A percentile compares a stretch with the other conserved stretches of the same genome.
These are phyloP conservation scores for Penicillium maclennaniae DNA, from an alignment of 495 filamentous ascomycete genomes.

Conservation along the genomic window DNA sequence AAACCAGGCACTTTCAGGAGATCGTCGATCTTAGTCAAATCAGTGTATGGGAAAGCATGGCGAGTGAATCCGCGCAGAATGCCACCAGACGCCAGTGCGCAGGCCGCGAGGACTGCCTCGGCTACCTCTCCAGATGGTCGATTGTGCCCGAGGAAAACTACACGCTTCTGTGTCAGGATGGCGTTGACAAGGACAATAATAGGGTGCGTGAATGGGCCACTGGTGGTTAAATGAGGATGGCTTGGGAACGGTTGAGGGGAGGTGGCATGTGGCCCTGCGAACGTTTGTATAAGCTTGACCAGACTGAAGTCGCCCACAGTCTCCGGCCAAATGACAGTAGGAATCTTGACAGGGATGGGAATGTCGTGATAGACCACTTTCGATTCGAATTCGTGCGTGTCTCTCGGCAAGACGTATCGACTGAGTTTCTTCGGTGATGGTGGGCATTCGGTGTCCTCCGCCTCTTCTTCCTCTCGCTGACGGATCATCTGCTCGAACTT, in stretches of 20 bases:
- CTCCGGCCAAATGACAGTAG: slow-evolving; percentile 86
- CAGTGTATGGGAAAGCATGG: slow-evolving; percentile 98
- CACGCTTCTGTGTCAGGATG: slow-evolving; percentile 90
- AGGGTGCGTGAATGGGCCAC: slow-evolving; percentile 62
- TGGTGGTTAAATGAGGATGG: slow-evolving; percentile 91
- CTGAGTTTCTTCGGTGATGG: slow-evolving; percentile 48
- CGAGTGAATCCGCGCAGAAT: slow-evolving; percentile 91
- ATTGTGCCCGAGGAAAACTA: slow-evolving; percentile 94
- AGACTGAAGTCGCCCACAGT: slow-evolving; percentile 97
- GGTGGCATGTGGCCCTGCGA: slow-evolving; percentile 73
- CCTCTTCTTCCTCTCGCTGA: slow-evolving; percentile 52
- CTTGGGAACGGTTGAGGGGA: slow-evolving; percentile 81
- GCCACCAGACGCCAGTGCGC: slow-evolving; percentile 90
- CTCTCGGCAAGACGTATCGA: slow-evolving; percentile 69
- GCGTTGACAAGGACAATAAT: slow-evolving; percentile 54
- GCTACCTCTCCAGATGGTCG: slow-evolving; percentile 91
- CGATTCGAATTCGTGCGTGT: slow-evolving; percentile 97
- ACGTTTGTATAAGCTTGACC: slow-evolving; percentile 94
- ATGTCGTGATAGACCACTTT: slow-evolving; percentile 92
- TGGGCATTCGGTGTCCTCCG: slow-evolving; percentile 28
- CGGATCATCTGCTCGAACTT: slow-evolving; percentile 96
- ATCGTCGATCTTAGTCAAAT: slow-evolving; percentile 96
- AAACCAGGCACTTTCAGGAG: slow-evolving; percentile 94
- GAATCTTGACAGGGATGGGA: slow-evolving; percentile 93
- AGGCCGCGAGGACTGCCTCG: slow-evolving; percentile 90